Evolutionary conservation across 139 green algal species (phyloP), one percentile per base, ranked within the genome.

Genomic region (Chlamydomonas urium): DNA sequence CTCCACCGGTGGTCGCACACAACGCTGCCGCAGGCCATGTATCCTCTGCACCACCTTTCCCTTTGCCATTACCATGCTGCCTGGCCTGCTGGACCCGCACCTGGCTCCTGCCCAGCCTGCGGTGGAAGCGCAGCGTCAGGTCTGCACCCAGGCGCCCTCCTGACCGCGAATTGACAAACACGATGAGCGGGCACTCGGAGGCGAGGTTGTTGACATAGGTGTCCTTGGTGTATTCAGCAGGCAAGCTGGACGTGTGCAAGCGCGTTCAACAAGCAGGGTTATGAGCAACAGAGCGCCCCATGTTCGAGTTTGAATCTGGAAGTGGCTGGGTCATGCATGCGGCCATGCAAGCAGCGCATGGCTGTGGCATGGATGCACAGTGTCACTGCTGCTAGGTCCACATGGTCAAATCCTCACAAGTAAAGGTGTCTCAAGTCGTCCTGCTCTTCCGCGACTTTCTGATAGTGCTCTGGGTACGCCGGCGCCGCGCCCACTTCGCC

Each of bases 161-260:
- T 4, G 84, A 90, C 14, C 83, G 75, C 0, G 87, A 87, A 56
- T 96, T 96, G 74, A 96, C 88, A 62, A 96, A 96, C 23, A 85
- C 86, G n/a, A 96, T 86, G 2, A 96, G 73, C 0, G 91, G 90
- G 33, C 60, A 47, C 14, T 38, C 5, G 33, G 33, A 24, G 14
- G n/a, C 60, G 10, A 45, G 60, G 19, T 28, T 26, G 33, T 67
- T n/a, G n/a, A n/a, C 26, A 42, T 47, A 67, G 5, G 33, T 42
- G 60, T 67, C 33, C 32, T 42, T 45, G 31, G 60, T 67, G 29
- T 67, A 67, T 45, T 42, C 33, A n/a, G 60, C 17, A n/a, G 60
- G 60, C 21, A 67, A 5, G 21, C 60, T 67, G 60, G 19, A 45
- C n/a, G n/a, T n/a, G n/a, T n/a, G n/a, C n/a, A n/a, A n/a, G n/a